A percentile compares a stretch with the other conserved stretches of the same genome.
Conservation (phyloP, 768 basidiomycete species). For the Galerina marginata region DNA sequence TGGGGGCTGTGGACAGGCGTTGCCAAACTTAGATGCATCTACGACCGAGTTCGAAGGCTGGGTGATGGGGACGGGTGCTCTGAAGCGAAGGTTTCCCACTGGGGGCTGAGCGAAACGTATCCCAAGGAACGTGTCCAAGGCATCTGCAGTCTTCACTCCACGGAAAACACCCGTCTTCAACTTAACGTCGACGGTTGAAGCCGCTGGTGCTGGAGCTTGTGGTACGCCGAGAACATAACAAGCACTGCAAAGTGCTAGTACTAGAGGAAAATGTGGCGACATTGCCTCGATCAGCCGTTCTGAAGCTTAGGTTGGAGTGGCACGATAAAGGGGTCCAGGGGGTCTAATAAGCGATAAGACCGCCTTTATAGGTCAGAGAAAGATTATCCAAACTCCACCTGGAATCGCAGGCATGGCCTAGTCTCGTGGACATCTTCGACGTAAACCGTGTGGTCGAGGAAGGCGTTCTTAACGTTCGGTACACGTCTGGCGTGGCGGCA, state of each 20-base stretch:
- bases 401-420: not conserved
- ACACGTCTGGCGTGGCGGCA: not conserved
- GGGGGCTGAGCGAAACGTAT: conserved; percentile 67
- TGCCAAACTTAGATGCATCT: conserved; percentile 54
- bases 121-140: conserved; percentile 63
- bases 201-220: not conserved
- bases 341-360: not conserved
- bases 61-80: conserved; percentile 52
- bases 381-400: not conserved
- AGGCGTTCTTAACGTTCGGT: not conserved
- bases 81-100: conserved; percentile 59
- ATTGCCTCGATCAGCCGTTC: not conserved
- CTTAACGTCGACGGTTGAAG: conserved; percentile 38
- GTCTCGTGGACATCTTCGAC: not conserved
- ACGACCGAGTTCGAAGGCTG: conserved; percentile 33
- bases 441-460: not conserved
- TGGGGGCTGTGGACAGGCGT: conserved; percentile 59
- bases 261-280: not conserved
- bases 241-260: conserved; percentile 4
- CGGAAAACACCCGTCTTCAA: conserved; percentile 52
- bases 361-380: not conserved
- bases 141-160: conserved; percentile 46
- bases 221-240: conserved; percentile 11
- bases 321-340: not conserved
- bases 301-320: not conserved